Percentiles rank a stretch among this genome's conserved stretches.
These are phyloP conservation scores for Przewalskia tangutica DNA, from an alignment of 257 asterid species.

Conservation along the genomic window DNA sequence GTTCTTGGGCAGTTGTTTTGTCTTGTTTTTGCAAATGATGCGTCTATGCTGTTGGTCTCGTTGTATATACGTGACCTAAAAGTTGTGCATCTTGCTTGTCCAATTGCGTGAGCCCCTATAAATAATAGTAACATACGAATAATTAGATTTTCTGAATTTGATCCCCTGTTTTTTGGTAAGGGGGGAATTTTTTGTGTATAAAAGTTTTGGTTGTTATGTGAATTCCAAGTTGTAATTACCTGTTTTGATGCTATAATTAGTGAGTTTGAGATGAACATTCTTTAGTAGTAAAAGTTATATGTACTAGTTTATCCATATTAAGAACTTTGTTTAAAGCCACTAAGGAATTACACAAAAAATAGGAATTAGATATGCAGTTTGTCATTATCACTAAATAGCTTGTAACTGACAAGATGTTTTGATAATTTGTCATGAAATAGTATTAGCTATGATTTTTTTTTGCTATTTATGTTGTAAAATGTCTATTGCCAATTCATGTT, in stretches of 20 bases:
- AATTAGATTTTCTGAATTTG: neutral
- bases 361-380: no score
- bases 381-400: no score
- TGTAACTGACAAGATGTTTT: no score
- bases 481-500: no score
- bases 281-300: neutral
- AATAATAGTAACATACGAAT: neutral
- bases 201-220: neutral
- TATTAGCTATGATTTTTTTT: no score
- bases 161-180: neutral
- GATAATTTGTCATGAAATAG: no score
- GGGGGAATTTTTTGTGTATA: neutral
- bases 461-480: no score
- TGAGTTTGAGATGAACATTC: neutral
- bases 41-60: conserved; percentile 48
- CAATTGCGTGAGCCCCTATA: conserved; percentile 79
- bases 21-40: conserved; percentile 39
- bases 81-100: conserved; percentile 71
- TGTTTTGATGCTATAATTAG: neutral
- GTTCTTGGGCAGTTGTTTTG: conserved; percentile 49
- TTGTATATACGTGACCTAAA: conserved; percentile 75
- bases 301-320: neutral
- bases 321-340: neutral
- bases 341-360: no score
- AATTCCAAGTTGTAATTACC: neutral